Percentiles rank a stretch among this genome's conserved stretches.
Conservation (phyloP, 768 basidiomycete genomes). For the Leucosporidium yakuticum region DNA sequence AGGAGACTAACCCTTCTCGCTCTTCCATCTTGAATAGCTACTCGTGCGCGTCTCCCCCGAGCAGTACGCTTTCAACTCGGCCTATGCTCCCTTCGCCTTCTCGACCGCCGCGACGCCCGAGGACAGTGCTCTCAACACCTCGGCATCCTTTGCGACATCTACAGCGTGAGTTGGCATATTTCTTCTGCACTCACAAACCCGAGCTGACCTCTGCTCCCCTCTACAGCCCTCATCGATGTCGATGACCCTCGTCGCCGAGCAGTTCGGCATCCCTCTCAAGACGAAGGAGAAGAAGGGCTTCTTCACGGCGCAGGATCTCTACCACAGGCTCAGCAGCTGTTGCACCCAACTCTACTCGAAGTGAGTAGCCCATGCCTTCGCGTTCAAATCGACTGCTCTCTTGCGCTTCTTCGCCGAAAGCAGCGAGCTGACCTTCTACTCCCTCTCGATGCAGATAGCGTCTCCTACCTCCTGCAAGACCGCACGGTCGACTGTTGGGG, state of each 20-base stretch:
- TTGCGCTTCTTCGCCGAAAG: too few species aligned
- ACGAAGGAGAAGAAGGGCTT: slow-evolving; percentile 18
- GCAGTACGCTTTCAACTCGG: slow-evolving; percentile 59
- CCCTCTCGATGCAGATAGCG: too few species aligned
- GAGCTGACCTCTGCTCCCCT: background rate
- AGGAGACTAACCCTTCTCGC: slow-evolving; percentile 61
- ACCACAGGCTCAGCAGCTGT: slow-evolving; percentile 15
- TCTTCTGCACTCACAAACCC: too few species aligned
- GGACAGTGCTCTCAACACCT: slow-evolving; percentile 43
- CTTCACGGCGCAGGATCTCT: slow-evolving; percentile 10
- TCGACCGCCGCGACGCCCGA: slow-evolving; percentile 22
- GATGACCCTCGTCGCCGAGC: slow-evolving; percentile 36
- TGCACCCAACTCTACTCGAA: slow-evolving; percentile 17
- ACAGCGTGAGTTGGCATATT: slow-evolving; percentile 47
- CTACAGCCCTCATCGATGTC: slow-evolving; percentile 47
- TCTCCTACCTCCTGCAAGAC: too few species aligned
- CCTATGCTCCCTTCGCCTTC: slow-evolving; percentile 78
- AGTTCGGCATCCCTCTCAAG: slow-evolving; percentile 22
- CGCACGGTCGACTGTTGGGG: too few species aligned
- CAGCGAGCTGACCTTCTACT: background rate
- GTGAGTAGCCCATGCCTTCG: background rate
- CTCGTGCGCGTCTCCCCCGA: slow-evolving; percentile 66
- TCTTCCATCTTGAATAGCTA: slow-evolving; percentile 51
- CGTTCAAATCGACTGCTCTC: too few species aligned
- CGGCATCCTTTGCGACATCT: slow-evolving; percentile 63